Evolutionary conservation across 2,329 filamentous ascomycete genomes (phyloP), one percentile per base, ranked within the genome.

Genomic region (Didymella lethalis): DNA sequence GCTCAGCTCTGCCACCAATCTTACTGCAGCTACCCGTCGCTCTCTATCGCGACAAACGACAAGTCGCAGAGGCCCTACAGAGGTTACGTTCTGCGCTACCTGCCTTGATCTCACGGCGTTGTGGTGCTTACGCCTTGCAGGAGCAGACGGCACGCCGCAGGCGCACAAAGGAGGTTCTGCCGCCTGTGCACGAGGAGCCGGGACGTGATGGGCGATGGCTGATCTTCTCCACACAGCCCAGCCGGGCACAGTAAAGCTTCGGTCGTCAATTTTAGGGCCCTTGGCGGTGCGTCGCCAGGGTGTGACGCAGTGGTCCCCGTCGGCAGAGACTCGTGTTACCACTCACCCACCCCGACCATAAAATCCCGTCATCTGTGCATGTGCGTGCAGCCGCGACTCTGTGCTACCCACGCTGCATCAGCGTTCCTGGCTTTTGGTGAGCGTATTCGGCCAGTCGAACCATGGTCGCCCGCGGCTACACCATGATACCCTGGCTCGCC

Each of bases 321-420:
- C 72, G 70, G 68, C 64, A 66, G 57, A 64, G 66, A 66, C 68
- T 71, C 67, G 69, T 70, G 70, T 71, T 63, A 70, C 65, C 61
- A 62, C 68, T 65, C 63, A 53, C 58, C 61, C 67, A 68, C 59
- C 70, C 71, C 66, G 70, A 67, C 59, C 61, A 63, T 20, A 31
- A 72, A 69, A 65, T 66, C 63, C 69, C 65, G 67, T 67, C 65
- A 70, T 72, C 69, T 67, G 64, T 67, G 64, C 70, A 71, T 70
- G 57, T 64, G 69, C 70, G 61, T 64, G 63, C 65, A 63, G 64
- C 65, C 64, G 67, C 65, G 59, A 60, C 59, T 56, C 25, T 62
- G 66, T 60, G 64, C 57, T 54, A 61, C 67, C 66, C 56, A 63
- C 54, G 62, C 61, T 65, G 65, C 67, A 63, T 50, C 52, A 44